Base-by-base conservation (phyloP, 164 flowering plant genomes). In the Saururus chinensis region DNA sequence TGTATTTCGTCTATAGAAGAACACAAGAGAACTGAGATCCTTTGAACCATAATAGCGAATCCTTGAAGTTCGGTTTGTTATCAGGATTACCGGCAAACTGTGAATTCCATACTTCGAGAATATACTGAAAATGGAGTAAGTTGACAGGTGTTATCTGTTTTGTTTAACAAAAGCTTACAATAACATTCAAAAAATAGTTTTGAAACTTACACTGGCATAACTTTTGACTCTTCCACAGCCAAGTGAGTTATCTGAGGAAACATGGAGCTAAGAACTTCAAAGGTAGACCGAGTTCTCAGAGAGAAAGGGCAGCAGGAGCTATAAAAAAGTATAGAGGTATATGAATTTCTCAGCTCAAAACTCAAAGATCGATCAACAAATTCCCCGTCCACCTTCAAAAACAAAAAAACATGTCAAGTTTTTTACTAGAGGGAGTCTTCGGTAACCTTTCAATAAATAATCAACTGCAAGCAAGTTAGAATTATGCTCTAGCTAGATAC, bases 291-390 rank as follows among this genome's bases (percentile, higher is more conserved):
- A 37, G 70, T 53, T 22, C 65, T 63, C 17, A 20, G 67, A 37
- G 98, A 92, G 71, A 89, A 89, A 21, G 95, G 91, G 71, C 96
- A 89, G 89, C 91, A 80, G 62, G 91, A 76, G 59, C 86, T 91
- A 76, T 86, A 79, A 63, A 92, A 84, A 24, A 92, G 83, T n/a
- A 92, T 75, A 57, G 89, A 73, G 41, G 71, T 72, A 59, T 79
- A 81, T 17, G 52, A 73, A 62, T 71, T 76, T 20, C 60, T 64
- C 67, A 62, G 63, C 26, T 51, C 70, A 35, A 77, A 76, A 30
- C 60, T 67, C 69, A 89, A 58, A 65, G 71, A 68, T 70, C 65
- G 71, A 59, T 89, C 92, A 53, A 87, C 75, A 59, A 70, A 72
- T 45, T 77, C 74, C 20, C 91, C 91, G 72, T 83, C 79, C 71